These are phyloP conservation scores for Candida ponderosae DNA, from an alignment of 805 yeast genomes.

Conservation along the genomic window DNA sequence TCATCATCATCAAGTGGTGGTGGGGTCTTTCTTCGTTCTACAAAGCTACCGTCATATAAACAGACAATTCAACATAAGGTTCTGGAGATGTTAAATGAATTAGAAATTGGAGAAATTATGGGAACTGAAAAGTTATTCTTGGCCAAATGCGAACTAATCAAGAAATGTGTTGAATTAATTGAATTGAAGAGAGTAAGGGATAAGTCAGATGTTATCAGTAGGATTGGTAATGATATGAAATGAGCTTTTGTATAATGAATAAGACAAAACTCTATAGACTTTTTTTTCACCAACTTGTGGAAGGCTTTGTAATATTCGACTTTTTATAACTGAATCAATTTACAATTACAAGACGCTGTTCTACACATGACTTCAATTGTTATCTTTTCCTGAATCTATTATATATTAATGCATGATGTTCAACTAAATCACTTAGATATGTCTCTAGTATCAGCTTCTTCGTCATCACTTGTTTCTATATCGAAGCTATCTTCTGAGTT, in stretches of 20 bases:
- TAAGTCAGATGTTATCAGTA: not conserved
- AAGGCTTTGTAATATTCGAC: too few species aligned
- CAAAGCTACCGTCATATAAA: constrained; percentile 69
- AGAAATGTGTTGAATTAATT: not conserved
- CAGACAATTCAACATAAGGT: constrained; percentile 67
- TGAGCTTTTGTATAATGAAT: too few species aligned
- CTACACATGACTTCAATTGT: too few species aligned
- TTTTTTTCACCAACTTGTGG: too few species aligned
- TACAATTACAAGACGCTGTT: too few species aligned
- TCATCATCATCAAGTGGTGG: constrained; percentile 29
- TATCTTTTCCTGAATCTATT: too few species aligned
- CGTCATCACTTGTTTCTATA: not conserved
- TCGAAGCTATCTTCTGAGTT: constrained; percentile 1
- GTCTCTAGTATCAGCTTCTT: not conserved
- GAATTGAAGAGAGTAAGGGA: not conserved
- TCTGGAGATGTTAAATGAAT: constrained; percentile 57
- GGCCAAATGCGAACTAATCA: not conserved
- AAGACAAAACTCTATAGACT: too few species aligned
- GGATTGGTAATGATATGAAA: not conserved
- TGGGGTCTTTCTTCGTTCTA: constrained; percentile 78
- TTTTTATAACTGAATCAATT: too few species aligned
- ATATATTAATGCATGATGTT: too few species aligned
- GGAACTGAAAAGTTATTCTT: constrained; percentile 51
- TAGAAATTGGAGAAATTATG: constrained; percentile 73
- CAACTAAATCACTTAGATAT: too few species aligned